phyloP scores from a whole-genome alignment of 352 stramenopile species.

The Phytopythium delawarense region DNA sequence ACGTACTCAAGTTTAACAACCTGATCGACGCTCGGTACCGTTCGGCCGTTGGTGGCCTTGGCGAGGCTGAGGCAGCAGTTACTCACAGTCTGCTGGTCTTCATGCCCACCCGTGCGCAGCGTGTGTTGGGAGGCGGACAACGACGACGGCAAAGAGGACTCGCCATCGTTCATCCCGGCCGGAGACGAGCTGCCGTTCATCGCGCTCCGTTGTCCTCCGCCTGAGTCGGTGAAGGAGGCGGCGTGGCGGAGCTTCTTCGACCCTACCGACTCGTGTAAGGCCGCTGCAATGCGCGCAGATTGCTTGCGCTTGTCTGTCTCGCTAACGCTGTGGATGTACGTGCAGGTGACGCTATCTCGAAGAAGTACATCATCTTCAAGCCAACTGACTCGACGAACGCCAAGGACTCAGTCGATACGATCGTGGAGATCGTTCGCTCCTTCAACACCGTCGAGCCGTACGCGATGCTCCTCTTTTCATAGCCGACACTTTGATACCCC shows the following conservation, averaged over 20 bases:
- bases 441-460: slow-evolving; percentile 1
- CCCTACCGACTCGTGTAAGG: slow-evolving; percentile 2
- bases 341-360: not conserved
- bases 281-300: not conserved
- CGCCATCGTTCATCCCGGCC: not conserved
- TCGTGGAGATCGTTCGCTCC: slow-evolving; percentile 2
- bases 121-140: not conserved
- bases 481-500: too few relatives aligned
- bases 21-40: slow-evolving; percentile 1
- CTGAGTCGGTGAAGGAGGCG: not conserved
- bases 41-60: not conserved
- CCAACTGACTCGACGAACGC: not conserved
- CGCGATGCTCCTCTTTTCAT: not conserved
- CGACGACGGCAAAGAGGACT: slow-evolving; percentile 3
- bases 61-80: not conserved
- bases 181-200: slow-evolving; percentile 3
- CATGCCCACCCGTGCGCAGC: not conserved
- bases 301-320: not conserved
- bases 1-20: not conserved
- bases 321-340: not conserved
- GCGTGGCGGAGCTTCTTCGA: slow-evolving; percentile 4
- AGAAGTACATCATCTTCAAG: slow-evolving; percentile 8
- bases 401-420: not conserved
- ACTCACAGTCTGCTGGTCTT: not conserved
- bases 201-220: not conserved